Conservation (phyloP, 345 rosid species). For the Populus pruinosa region DNA sequence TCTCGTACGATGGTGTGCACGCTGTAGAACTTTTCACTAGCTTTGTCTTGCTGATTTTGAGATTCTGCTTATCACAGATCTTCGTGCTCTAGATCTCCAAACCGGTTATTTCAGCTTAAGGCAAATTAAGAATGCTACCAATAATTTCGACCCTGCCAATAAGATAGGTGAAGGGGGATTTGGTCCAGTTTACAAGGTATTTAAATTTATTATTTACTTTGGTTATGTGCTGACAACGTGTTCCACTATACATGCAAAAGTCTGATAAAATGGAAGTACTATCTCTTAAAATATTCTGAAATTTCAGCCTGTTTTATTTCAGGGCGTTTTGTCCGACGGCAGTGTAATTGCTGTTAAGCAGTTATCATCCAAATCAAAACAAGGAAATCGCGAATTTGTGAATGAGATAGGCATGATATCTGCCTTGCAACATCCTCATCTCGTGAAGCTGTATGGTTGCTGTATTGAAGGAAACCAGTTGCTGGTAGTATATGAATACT, state of each 20-base stretch:
- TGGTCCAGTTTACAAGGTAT: slow-evolving; percentile 91
- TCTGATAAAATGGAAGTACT: neutral
- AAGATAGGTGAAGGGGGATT: slow-evolving; percentile 97
- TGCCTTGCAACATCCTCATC: slow-evolving; percentile 64
- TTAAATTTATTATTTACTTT: neutral
- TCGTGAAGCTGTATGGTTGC: slow-evolving; percentile 58
- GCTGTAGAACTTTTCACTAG: neutral
- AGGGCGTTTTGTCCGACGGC: slow-evolving; percentile 60
- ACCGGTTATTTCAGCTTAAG: slow-evolving; percentile 72
- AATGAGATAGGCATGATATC: slow-evolving; percentile 73
- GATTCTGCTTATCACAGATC: slow-evolving; percentile 35
- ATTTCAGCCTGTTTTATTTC: slow-evolving; percentile 13
- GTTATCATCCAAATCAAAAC: slow-evolving; percentile 64
- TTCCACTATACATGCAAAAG: neutral
- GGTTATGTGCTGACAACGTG: neutral
- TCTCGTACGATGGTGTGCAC: neutral
- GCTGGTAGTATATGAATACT: slow-evolving; percentile 55
- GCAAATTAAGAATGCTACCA: slow-evolving; percentile 71
- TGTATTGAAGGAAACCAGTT: slow-evolving; percentile 66
- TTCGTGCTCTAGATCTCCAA: slow-evolving; percentile 59
- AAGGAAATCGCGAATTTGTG: slow-evolving; percentile 68
- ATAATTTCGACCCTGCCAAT: slow-evolving; percentile 61
- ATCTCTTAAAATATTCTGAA: neutral
- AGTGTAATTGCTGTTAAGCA: slow-evolving; percentile 62
- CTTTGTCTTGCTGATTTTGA: neutral